phyloP scores from a whole-genome alignment of 169 alveolate species.

The Plasmodium gonderi region DNA sequence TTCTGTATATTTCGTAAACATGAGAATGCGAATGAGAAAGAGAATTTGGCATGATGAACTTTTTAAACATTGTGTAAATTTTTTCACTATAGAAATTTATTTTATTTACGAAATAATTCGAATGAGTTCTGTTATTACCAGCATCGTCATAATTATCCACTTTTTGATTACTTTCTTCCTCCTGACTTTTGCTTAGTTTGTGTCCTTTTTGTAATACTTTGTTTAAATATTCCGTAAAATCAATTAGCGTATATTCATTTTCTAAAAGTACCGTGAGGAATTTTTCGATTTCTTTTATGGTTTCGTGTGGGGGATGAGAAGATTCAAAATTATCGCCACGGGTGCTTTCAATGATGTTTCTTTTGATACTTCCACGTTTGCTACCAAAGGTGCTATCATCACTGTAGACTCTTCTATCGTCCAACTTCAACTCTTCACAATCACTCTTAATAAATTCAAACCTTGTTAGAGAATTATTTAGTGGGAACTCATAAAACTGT shows the following conservation, averaged over 20 bases:
- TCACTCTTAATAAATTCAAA: slow-evolving; percentile 51
- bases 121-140: background rate
- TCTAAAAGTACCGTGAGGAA: slow-evolving; percentile 41
- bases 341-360: too few species aligned
- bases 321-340: too few species aligned
- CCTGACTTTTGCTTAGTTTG: background rate
- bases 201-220: slow-evolving; percentile 6
- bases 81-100: slow-evolving; percentile 5
- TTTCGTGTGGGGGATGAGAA: background rate
- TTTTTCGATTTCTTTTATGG: slow-evolving; percentile 41
- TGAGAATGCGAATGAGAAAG: too few species aligned
- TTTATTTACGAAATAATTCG: background rate
- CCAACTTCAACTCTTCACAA: background rate
- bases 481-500: slow-evolving; percentile 46
- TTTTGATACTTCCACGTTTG: too few species aligned
- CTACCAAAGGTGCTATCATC: background rate
- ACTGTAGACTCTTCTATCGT: background rate
- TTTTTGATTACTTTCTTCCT: background rate
- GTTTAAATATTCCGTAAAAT: slow-evolving; percentile 28
- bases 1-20: slow-evolving; percentile 68
- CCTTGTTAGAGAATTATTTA: slow-evolving; percentile 29
- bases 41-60: background rate
- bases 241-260: slow-evolving; percentile 67
- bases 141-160: too few species aligned
- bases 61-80: slow-evolving; percentile 17